Evolutionary conservation across 179 eudicot genomes (phyloP).

Genomic region (Beta corolliflora): DNA sequence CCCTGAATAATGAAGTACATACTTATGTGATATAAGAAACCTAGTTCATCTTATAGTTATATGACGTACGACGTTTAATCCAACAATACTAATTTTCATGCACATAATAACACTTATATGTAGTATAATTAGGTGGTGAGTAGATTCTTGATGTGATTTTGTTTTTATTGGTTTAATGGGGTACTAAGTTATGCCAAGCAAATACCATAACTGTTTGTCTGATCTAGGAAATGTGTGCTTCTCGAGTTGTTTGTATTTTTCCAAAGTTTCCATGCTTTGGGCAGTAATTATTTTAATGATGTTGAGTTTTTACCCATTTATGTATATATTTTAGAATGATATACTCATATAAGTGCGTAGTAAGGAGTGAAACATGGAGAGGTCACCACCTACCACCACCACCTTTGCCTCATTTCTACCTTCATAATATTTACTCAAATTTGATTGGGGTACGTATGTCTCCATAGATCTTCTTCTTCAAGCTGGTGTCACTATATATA

Average conservation of each 20-base stretch:
- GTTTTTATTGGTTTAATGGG: constrained; percentile 16
- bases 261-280: background rate
- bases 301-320: background rate
- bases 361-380: background rate
- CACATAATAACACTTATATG: background rate
- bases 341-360: background rate
- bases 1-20: background rate
- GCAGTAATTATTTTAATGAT: background rate
- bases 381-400: constrained; percentile 8
- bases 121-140: constrained; percentile 39
- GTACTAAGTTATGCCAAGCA: constrained; percentile 2
- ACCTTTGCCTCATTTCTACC: background rate
- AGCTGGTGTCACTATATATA: background rate
- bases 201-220: constrained; percentile 2
- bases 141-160: constrained; percentile 34
- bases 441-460: background rate
- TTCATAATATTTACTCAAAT: background rate
- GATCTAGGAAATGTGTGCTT: constrained; percentile 11
- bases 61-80: background rate
- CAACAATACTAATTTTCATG: background rate
- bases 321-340: no score
- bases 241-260: background rate
- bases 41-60: background rate
- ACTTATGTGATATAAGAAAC: background rate
- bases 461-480: background rate